phyloP scores from a whole-genome alignment of 1,284 basidiomycete species.

The Melampsora americana region DNA sequence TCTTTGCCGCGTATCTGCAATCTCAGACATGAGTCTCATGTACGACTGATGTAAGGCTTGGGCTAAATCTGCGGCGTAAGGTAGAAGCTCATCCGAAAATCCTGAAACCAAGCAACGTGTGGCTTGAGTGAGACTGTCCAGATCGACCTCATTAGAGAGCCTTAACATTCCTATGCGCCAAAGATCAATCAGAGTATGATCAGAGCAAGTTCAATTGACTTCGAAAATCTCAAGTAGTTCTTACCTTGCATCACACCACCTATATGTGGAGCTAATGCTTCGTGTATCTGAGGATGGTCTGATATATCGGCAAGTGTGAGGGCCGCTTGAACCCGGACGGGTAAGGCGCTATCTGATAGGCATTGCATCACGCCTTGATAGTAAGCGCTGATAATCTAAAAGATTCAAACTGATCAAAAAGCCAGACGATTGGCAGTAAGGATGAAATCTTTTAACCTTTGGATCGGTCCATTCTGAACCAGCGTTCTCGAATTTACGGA shows the following conservation, averaged over 20 bases:
- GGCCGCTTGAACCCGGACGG: conserved; percentile 78
- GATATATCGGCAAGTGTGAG: conserved; percentile 76
- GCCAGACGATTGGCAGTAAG: background rate
- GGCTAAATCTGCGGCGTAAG: conserved; percentile 78
- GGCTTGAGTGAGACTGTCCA: conserved; percentile 74
- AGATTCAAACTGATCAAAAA: conserved; percentile 49
- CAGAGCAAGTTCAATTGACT: background rate
- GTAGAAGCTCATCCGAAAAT: conserved; percentile 77
- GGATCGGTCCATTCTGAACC: conserved; percentile 66
- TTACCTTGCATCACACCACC: conserved; percentile 80
- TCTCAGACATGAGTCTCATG: conserved; percentile 67
- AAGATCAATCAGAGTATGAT: conserved; percentile 3
- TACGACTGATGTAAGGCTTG: conserved; percentile 76
- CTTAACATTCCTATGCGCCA: conserved; percentile 67
- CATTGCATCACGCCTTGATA: conserved; percentile 53
- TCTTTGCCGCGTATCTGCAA: conserved; percentile 58
- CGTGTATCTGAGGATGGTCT: conserved; percentile 67
- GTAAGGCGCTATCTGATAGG: conserved; percentile 72
- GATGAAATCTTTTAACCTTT: conserved; percentile 58
- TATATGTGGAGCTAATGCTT: conserved; percentile 71
- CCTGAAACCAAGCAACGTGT: conserved; percentile 82
- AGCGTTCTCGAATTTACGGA: conserved; percentile 68
- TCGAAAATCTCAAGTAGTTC: conserved; percentile 46
- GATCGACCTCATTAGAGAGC: conserved; percentile 80
- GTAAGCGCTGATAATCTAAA: conserved; percentile 52